phyloP scores from a whole-genome alignment of 225 moss, liverwort and hornwort species.

The Anthoceros angustus region DNA sequence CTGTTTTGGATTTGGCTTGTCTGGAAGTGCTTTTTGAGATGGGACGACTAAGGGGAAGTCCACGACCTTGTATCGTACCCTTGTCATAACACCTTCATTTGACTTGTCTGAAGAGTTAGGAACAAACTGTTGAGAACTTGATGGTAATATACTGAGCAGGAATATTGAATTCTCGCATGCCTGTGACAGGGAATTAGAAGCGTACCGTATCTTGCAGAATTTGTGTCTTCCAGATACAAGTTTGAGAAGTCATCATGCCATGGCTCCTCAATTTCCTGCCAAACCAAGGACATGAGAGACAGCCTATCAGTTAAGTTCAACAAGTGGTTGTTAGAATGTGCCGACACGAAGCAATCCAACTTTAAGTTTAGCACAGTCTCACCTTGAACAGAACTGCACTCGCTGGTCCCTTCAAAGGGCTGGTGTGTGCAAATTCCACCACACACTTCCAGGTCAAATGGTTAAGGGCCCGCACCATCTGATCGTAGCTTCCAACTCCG shows the following conservation, averaged over 20 bases:
- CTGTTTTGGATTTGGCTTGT: constrained; percentile 85
- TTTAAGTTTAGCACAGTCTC: neutral
- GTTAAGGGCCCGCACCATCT: constrained; percentile 68
- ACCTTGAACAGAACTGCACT: constrained; percentile 80
- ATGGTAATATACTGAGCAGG: too few relatives aligned
- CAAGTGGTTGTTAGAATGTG: neutral
- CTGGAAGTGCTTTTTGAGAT: constrained; percentile 56
- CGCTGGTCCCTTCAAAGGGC: constrained; percentile 59
- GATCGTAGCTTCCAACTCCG: constrained; percentile 90
- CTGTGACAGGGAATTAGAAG: neutral
- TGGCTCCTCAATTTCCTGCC: constrained; percentile 81
- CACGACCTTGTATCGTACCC: constrained; percentile 60
- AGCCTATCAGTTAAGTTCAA: neutral
- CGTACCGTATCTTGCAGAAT: constrained; percentile 13
- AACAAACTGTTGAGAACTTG: too few relatives aligned
- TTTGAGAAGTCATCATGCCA: constrained; percentile 55
- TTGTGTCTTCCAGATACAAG: constrained; percentile 41
- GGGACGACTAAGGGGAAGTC: constrained; percentile 54
- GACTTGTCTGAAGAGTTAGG: neutral
- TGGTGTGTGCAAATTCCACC: constrained; percentile 67
- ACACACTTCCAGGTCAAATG: constrained; percentile 85
- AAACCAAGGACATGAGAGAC: constrained; percentile 1
- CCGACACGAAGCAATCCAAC: neutral
- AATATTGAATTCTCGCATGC: too few relatives aligned
- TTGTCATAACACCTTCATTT: constrained; percentile 26